Conservation (phyloP, 2,329 filamentous ascomycete species). For the Trichoderma breve region DNA sequence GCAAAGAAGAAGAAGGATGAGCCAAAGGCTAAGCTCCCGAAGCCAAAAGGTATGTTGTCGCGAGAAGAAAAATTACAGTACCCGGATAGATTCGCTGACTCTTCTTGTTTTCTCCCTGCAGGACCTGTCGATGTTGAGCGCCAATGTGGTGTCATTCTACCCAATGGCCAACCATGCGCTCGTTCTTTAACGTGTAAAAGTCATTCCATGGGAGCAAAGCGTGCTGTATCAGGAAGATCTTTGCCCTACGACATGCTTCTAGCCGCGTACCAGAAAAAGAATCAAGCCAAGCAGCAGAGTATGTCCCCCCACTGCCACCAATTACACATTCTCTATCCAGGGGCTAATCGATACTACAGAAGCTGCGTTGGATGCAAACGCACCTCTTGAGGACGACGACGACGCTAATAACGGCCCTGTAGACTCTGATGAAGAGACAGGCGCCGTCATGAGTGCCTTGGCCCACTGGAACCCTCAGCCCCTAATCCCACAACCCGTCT, state of each 20-base stretch:
- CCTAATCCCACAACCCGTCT: conserved; percentile 63
- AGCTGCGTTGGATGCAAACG: conserved; percentile 91
- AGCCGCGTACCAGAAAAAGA: conserved; percentile 91
- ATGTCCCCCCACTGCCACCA: conserved; percentile 38
- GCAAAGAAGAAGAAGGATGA: conserved; percentile 96
- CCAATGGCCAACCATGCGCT: conserved; percentile 84
- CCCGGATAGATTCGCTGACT: background rate
- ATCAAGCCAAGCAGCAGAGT: conserved; percentile 97
- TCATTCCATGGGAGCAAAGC: conserved; percentile 91
- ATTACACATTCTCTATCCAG: background rate
- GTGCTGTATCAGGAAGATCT: conserved; percentile 80
- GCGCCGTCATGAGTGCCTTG: conserved; percentile 80
- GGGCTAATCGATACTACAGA: conserved; percentile 50
- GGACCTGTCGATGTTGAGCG: conserved; percentile 90
- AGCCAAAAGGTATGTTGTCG: conserved; percentile 66
- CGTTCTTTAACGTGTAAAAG: conserved; percentile 90
- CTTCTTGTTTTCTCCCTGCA: conserved; percentile 27
- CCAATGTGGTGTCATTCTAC: conserved; percentile 84
- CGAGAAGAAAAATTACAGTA: too few relatives aligned
- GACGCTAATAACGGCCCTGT: conserved; percentile 77
- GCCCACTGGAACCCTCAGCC: conserved; percentile 75
- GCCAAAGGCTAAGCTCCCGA: conserved; percentile 76
- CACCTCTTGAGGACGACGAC: conserved; percentile 81
- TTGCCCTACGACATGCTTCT: conserved; percentile 91
- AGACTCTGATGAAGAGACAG: conserved; percentile 92